phyloP scores from a whole-genome alignment of 129 eudicot species.

The Erigeron canadensis region DNA sequence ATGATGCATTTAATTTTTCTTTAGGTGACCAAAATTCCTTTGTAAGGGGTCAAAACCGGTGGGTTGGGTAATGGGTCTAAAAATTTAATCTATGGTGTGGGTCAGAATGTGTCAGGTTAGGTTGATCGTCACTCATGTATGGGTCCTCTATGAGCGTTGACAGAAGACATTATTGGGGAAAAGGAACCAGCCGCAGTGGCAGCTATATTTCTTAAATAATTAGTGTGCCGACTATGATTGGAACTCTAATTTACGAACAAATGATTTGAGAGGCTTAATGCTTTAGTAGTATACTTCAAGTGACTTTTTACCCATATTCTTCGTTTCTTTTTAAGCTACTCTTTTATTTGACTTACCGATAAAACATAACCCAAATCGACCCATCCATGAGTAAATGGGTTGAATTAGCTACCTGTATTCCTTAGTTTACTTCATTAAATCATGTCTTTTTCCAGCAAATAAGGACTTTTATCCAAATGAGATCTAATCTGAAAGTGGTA shows the following conservation, averaged over 20 bases:
- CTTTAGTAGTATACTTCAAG: background rate
- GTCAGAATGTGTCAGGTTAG: too few species aligned
- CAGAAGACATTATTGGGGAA: too few species aligned
- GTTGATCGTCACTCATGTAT: background rate
- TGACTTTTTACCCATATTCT: background rate
- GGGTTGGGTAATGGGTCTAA: background rate
- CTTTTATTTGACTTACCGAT: background rate
- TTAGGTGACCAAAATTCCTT: background rate
- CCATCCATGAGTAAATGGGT: background rate
- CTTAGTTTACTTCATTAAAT: background rate
- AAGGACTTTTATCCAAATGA: slow-evolving; percentile 88
- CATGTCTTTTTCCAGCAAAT: slow-evolving; percentile 49
- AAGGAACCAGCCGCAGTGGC: too few species aligned
- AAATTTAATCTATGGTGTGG: too few species aligned
- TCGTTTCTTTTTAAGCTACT: background rate
- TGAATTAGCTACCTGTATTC: background rate
- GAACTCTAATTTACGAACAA: background rate
- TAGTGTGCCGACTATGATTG: background rate
- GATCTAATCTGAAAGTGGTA: slow-evolving; percentile 83
- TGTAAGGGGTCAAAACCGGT: background rate
- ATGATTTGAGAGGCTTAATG: background rate
- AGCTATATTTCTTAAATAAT: background rate
- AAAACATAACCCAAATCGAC: background rate
- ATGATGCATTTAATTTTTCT: background rate
- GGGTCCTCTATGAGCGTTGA: background rate